These are phyloP conservation scores for Bisporella sp. DNA, from an alignment of 2,329 filamentous ascomycete species.

Conservation along the genomic window DNA sequence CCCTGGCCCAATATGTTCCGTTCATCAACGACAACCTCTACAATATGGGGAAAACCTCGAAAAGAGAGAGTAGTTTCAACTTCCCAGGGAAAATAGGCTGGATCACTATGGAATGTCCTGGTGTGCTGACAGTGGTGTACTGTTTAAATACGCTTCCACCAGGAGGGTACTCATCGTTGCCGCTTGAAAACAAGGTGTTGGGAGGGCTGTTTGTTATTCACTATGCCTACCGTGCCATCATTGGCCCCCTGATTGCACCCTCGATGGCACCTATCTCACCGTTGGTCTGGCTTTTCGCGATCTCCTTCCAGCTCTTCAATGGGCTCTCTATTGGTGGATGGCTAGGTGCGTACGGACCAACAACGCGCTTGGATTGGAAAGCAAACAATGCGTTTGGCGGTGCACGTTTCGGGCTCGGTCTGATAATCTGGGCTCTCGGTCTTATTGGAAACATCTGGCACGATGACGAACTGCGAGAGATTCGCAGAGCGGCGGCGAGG, in stretches of 20 bases:
- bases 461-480: conserved; percentile 83
- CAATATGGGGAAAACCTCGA: conserved; percentile 76
- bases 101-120: conserved; percentile 81
- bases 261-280: conserved; percentile 88
- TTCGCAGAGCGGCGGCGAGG: conserved; percentile 62
- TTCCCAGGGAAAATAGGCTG: conserved; percentile 84
- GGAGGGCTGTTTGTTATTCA: conserved; percentile 63
- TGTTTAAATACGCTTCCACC: conserved; percentile 63
- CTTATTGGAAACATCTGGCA: conserved; percentile 79
- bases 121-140: conserved; percentile 72
- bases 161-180: conserved; percentile 51
- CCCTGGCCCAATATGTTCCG: conserved; percentile 63
- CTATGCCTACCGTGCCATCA: conserved; percentile 82
- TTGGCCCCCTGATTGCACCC: conserved; percentile 77
- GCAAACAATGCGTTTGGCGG: conserved; percentile 29
- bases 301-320: conserved; percentile 75
- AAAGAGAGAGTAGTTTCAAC: conserved; percentile 61
- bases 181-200: conserved; percentile 73
- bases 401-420: conserved; percentile 50
- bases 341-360: conserved; percentile 73
- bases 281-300: conserved; percentile 55
- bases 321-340: conserved; percentile 71
- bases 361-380: conserved; percentile 46
- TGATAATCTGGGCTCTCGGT: conserved; percentile 69
- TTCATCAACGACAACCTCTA: conserved; percentile 26